Evolutionary conservation across 768 basidiomycete genomes (phyloP).

Genomic region (Psilocybe tampanensis): DNA sequence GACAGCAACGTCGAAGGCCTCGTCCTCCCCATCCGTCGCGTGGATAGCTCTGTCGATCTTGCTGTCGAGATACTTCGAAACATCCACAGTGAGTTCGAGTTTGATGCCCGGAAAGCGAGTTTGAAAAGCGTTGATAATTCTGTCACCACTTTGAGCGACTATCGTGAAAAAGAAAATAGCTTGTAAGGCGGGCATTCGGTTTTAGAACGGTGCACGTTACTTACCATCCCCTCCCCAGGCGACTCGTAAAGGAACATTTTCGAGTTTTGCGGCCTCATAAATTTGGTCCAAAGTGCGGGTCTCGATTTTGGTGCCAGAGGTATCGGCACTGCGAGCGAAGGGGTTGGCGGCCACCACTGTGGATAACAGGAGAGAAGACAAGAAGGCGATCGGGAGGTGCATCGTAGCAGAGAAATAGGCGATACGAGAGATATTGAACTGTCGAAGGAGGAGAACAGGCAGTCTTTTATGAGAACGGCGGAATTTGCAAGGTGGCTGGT

Average conservation of each 20-base stretch:
- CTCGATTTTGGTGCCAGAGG: conserved; percentile 12
- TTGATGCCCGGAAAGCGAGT: conserved; percentile 21
- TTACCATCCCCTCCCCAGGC: conserved; percentile 30
- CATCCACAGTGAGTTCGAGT: conserved; percentile 16
- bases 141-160: conserved; percentile 15
- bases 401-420: neutral
- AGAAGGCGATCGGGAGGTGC: neutral
- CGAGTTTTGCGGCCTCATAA: conserved; percentile 21
- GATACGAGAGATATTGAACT: neutral
- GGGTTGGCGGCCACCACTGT: neutral
- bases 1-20: conserved; percentile 22
- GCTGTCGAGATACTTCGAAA: conserved; percentile 27
- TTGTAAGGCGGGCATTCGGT: neutral
- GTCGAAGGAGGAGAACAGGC: neutral
- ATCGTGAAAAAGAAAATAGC: neutral
- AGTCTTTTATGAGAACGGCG: neutral
- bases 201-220: neutral
- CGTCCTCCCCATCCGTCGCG: conserved; percentile 14
- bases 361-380: neutral
- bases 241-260: conserved; percentile 18
- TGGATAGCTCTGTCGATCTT: conserved; percentile 15
- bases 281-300: conserved; percentile 22
- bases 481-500: neutral
- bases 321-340: neutral
- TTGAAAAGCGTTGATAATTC: conserved; percentile 18